Conservation (phyloP, 2,329 filamentous ascomycete species). For the Arthrobotrys sinensis region DNA sequence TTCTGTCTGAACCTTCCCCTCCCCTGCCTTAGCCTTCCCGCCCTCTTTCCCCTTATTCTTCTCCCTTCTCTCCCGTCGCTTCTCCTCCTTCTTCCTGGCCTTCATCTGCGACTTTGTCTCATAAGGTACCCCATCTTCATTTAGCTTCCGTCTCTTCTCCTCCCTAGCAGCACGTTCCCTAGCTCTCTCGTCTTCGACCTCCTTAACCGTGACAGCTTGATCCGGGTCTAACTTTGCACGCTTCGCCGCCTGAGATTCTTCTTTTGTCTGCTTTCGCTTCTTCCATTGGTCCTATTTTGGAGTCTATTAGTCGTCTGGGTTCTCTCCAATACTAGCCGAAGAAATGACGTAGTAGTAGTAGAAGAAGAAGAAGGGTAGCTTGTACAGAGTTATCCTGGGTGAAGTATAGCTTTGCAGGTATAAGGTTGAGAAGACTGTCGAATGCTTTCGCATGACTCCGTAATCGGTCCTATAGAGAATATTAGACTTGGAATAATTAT, state of each 20-base stretch:
- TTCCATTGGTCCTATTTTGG: slow-evolving; percentile 85
- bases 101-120: slow-evolving; percentile 71
- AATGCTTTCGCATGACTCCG: slow-evolving; percentile 77
- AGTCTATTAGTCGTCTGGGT: too few species aligned
- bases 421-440: slow-evolving; percentile 87
- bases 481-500: background rate
- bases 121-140: slow-evolving; percentile 67
- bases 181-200: slow-evolving; percentile 93
- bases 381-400: slow-evolving; percentile 86
- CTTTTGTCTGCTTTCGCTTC: slow-evolving; percentile 95
- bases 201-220: slow-evolving; percentile 85
- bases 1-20: slow-evolving; percentile 1
- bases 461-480: slow-evolving; percentile 61
- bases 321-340: too few species aligned
- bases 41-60: slow-evolving; percentile 25
- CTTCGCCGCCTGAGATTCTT: slow-evolving; percentile 85
- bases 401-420: slow-evolving; percentile 92
- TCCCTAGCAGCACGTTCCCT: slow-evolving; percentile 80
- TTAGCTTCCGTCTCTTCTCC: slow-evolving; percentile 67
- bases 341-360: background rate
- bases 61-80: slow-evolving; percentile 40
- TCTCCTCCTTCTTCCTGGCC: slow-evolving; percentile 69
- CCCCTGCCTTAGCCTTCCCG: background rate
- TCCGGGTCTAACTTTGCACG: slow-evolving; percentile 92
- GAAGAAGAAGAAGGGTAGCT: slow-evolving; percentile 64